Evolutionary conservation across 257 asterid species (phyloP).

Genomic region (Agastache rugosa): DNA sequence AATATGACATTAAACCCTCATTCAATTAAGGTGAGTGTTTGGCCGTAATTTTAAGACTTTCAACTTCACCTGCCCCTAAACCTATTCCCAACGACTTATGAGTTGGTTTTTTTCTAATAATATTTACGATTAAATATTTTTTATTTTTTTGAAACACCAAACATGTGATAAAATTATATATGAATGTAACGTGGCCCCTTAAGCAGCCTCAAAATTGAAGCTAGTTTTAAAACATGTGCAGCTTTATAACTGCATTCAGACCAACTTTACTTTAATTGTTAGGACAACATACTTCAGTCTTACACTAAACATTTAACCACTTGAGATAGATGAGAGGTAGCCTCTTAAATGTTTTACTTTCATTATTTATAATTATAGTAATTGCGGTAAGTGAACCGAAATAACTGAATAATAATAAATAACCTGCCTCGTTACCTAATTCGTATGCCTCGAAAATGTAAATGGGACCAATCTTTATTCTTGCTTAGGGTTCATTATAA

Average conservation of each 20-base stretch:
- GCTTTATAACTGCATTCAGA: conserved; percentile 26
- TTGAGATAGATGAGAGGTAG: not conserved
- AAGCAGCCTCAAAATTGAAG: conserved; percentile 9
- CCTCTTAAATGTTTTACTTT: conserved; percentile 29
- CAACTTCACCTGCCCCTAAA: conserved; percentile 24
- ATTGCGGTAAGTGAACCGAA: conserved; percentile 28
- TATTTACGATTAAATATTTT: not conserved
- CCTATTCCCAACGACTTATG: conserved; percentile 29
- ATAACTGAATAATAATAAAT: conserved; percentile 27
- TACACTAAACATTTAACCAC: conserved; percentile 21
- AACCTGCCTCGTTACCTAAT: conserved; percentile 28
- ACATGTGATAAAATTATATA: conserved; percentile 34
- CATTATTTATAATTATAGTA: conserved; percentile 23
- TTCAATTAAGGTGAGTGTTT: conserved; percentile 8
- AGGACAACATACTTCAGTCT: conserved; percentile 25
- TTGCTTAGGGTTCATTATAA: not conserved
- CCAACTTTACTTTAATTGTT: conserved; percentile 13
- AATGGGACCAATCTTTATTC: conserved; percentile 25
- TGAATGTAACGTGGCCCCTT: conserved; percentile 32
- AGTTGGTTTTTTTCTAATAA: not conserved
- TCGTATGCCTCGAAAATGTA: conserved; percentile 11
- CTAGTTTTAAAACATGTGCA: conserved; percentile 18
- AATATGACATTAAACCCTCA: conserved; percentile 21
- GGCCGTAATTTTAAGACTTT: conserved; percentile 28
- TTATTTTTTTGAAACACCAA: not conserved